Percentiles rank a stretch among this genome's conserved stretches.
phyloP scores from a whole-genome alignment of 2,329 filamentous ascomycete genomes.

The Diaporthe caulivora region DNA sequence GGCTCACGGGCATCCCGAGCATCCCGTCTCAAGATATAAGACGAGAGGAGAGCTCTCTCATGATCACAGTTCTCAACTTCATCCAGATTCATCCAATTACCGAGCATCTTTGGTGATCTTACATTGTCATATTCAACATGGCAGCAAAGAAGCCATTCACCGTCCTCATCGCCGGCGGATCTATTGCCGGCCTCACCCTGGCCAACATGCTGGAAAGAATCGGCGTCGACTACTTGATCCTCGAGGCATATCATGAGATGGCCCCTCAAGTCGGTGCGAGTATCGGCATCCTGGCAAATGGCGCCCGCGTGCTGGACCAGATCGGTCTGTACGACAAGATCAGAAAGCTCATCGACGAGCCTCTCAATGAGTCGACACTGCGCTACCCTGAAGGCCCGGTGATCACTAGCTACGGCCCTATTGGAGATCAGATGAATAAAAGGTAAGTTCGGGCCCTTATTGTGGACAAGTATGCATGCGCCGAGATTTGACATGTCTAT shows the following conservation, averaged over 20 bases:
- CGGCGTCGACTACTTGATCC: slow-evolving; percentile 61
- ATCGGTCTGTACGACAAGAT: slow-evolving; percentile 54
- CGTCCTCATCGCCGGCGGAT: slow-evolving; percentile 62
- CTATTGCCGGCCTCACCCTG: slow-evolving; percentile 60
- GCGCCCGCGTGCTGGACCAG: slow-evolving; percentile 62
- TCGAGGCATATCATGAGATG: slow-evolving; percentile 58
- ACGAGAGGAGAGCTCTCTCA: neutral
- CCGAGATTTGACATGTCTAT: neutral
- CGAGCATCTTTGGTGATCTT: neutral
- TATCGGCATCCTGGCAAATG: slow-evolving; percentile 59
- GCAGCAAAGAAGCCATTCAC: slow-evolving; percentile 32
- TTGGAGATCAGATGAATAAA: neutral
- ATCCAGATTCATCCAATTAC: neutral
- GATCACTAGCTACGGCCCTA: neutral
- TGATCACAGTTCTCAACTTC: neutral
- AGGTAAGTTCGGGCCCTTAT: neutral
- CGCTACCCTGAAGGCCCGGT: neutral
- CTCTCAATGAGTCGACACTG: slow-evolving; percentile 35
- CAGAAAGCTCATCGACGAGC: slow-evolving; percentile 19
- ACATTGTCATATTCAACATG: neutral
- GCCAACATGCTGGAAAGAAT: slow-evolving; percentile 56
- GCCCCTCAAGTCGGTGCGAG: slow-evolving; percentile 61
- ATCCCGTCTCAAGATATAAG: neutral
- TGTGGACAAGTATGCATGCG: neutral
- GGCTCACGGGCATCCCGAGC: neutral